Conservation (phyloP, 345 rosid genomes). For the Streptanthus diversifolius region DNA sequence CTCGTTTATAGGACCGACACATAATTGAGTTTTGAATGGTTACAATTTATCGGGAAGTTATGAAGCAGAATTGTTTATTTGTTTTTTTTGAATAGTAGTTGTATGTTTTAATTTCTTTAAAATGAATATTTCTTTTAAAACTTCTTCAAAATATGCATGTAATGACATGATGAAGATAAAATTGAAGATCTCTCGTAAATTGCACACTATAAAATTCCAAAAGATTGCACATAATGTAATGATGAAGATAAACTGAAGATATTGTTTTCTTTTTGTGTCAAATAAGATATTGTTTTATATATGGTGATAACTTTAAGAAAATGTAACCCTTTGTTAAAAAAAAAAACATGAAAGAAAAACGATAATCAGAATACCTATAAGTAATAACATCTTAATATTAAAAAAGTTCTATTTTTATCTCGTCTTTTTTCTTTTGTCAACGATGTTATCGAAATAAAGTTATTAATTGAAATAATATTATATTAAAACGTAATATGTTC, state of each 20-base stretch:
- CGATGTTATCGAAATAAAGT: not conserved
- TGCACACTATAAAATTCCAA: not conserved
- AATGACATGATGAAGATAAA: not conserved
- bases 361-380: not conserved
- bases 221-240: not conserved
- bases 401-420: not conserved
- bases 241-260: not conserved
- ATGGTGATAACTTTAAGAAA: not conserved
- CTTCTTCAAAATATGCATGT: not conserved
- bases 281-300: not conserved
- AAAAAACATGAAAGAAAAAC: too few relatives aligned
- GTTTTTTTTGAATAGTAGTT: too few relatives aligned
- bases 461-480: not conserved
- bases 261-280: not conserved
- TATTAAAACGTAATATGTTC: too few relatives aligned
- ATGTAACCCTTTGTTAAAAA: too few relatives aligned
- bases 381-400: not conserved
- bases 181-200: not conserved
- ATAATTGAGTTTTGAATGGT: too few relatives aligned
- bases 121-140: too few relatives aligned
- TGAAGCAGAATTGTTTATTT: too few relatives aligned
- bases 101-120: too few relatives aligned
- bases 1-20: too few relatives aligned
- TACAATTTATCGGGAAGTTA: too few relatives aligned
- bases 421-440: not conserved